Conservation (phyloP, 306 rosid species). For the Sicyos baderoa region DNA sequence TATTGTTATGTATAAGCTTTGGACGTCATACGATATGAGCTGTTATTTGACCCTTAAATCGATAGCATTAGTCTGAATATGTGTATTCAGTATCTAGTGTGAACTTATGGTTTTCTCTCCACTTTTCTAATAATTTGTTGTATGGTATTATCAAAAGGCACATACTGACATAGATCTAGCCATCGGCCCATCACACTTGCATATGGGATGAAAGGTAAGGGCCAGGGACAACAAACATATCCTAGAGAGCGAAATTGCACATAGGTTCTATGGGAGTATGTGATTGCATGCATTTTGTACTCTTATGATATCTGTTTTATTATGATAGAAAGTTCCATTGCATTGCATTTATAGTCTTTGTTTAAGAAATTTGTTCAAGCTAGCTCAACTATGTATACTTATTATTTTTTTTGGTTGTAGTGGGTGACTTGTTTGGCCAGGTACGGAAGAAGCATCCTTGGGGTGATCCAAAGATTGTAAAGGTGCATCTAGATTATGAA, state of each 20-base stretch:
- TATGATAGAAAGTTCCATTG: not conserved
- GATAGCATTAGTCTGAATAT: not conserved
- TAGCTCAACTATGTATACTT: not conserved
- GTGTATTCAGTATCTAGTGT: not conserved
- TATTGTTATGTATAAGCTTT: not conserved
- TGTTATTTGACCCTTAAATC: not conserved
- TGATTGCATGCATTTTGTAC: not conserved
- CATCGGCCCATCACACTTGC: too few species aligned
- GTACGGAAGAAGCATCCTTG: conserved; percentile 82
- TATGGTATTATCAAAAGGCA: not conserved
- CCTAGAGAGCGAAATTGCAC: too few species aligned
- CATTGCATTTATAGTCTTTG: not conserved
- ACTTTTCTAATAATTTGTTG: not conserved
- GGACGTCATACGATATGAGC: not conserved
- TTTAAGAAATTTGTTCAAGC: not conserved
- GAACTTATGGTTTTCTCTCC: not conserved
- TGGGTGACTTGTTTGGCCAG: conserved; percentile 77
- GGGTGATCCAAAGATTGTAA: conserved; percentile 91
- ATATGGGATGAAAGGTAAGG: too few species aligned
- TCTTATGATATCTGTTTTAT: not conserved
- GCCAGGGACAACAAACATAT: too few species aligned
- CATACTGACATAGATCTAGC: too few species aligned
- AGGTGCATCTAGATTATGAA: conserved; percentile 37
- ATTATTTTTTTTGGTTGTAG: conserved; percentile 31
- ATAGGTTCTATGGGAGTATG: too few species aligned